These are phyloP conservation scores for Boletus tylopilopsis DNA, from an alignment of 768 basidiomycete genomes.

Conservation along the genomic window DNA sequence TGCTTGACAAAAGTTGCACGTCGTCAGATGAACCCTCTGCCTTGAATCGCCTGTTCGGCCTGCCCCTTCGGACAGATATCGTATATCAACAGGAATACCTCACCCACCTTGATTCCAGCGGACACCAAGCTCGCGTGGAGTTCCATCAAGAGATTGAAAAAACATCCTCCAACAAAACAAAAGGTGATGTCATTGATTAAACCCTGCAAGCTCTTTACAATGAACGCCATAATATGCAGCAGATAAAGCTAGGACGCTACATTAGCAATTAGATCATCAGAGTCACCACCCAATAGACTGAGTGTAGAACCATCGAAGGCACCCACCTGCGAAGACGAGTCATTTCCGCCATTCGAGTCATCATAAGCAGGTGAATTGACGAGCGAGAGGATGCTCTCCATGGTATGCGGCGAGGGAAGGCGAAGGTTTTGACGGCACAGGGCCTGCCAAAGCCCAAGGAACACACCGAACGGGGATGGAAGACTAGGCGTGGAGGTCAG, in stretches of 20 bases:
- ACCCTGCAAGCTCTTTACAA: constrained; percentile 1
- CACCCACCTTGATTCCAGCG: too few species aligned
- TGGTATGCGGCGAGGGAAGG: constrained; percentile 39
- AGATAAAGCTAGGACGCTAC: background rate
- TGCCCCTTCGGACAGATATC: too few species aligned
- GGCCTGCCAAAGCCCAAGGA: constrained; percentile 29
- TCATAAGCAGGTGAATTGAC: constrained; percentile 15
- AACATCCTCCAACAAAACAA: background rate
- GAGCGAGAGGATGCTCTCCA: constrained; percentile 36
- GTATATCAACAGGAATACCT: too few species aligned
- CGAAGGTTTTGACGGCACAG: constrained; percentile 33
- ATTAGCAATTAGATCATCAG: constrained; percentile 16
- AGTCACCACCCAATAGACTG: constrained; percentile 24
- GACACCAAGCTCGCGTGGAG: too few species aligned
- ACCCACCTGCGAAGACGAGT: constrained; percentile 18
- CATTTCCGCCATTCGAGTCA: background rate
- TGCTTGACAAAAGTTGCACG: too few species aligned
- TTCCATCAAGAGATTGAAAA: too few species aligned
- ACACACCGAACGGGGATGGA: constrained; percentile 36
- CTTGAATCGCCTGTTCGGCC: too few species aligned
- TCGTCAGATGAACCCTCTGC: too few species aligned
- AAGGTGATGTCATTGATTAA: constrained; percentile 3
- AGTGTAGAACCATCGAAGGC: constrained; percentile 28
- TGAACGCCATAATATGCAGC: background rate
- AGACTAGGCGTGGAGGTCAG: constrained; percentile 37